Conservation (phyloP, 768 basidiomycete genomes). For the Tulasnella sp. region DNA sequence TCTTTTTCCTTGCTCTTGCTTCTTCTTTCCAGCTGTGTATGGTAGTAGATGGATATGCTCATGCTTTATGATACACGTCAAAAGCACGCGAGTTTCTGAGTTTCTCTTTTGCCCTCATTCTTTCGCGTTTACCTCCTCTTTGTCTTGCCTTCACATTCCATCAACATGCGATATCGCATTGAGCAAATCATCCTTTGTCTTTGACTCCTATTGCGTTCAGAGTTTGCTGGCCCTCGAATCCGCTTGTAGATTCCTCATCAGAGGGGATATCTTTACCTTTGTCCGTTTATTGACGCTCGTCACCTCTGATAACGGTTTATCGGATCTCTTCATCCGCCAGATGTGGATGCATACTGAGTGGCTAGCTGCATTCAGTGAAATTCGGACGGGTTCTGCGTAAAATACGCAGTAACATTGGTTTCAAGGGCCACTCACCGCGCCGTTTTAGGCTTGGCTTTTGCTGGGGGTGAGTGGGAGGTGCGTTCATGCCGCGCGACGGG, state of each 20-base stretch:
- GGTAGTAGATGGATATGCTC: not conserved
- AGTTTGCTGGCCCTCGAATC: too few species aligned
- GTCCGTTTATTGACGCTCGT: not conserved
- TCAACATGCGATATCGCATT: not conserved
- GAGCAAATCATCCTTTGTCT: not conserved
- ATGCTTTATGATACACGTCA: not conserved
- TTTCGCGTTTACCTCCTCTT: not conserved
- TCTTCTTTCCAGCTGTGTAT: not conserved
- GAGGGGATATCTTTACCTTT: too few species aligned
- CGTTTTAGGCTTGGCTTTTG: not conserved
- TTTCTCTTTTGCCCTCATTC: not conserved
- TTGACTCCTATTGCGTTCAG: not conserved
- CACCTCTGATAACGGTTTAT: not conserved
- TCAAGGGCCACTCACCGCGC: too few species aligned
- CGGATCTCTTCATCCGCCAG: not conserved
- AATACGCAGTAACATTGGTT: too few species aligned
- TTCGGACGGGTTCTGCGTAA: not conserved
- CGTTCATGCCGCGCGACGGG: not conserved
- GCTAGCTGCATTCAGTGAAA: too few species aligned
- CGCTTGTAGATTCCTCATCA: too few species aligned
- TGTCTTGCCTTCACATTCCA: not conserved
- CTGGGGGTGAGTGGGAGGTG: too few species aligned
- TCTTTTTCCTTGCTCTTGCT: too few species aligned
- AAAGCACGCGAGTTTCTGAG: not conserved
- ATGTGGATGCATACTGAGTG: not conserved